These are phyloP conservation scores for Cicer pinnatifidum DNA, from an alignment of 306 rosid genomes.

Conservation along the genomic window DNA sequence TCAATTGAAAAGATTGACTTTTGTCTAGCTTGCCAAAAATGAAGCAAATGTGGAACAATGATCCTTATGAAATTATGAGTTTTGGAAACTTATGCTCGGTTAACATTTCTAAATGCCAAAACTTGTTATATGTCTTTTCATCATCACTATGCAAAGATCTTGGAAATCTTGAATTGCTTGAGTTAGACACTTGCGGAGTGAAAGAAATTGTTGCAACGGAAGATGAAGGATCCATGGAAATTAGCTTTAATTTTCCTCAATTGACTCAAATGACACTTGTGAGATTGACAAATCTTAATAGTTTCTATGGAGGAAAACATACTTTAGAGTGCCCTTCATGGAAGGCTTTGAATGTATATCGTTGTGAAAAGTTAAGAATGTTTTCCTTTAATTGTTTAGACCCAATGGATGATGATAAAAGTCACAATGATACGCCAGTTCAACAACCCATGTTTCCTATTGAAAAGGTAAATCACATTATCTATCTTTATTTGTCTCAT, in stretches of 20 bases:
- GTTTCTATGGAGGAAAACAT: neutral
- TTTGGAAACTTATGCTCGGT: neutral
- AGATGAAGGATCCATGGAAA: neutral
- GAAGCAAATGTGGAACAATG: neutral
- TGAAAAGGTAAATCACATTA: neutral
- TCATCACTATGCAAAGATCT: neutral
- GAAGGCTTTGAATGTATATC: neutral
- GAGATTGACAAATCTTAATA: neutral
- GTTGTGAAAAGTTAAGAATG: conserved; percentile 20
- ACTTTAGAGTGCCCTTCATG: conserved; percentile 20
- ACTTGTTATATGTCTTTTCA: neutral
- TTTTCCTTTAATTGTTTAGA: neutral
- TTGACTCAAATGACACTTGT: neutral
- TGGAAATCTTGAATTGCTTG: neutral
- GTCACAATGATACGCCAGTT: neutral
- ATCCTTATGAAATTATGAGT: neutral
- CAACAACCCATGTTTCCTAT: conserved; percentile 2
- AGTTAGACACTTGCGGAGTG: neutral
- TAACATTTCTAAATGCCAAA: neutral
- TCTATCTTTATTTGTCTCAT: neutral
- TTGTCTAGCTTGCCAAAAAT: neutral
- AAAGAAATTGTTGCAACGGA: neutral
- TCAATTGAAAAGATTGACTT: neutral
- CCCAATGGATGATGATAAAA: neutral
- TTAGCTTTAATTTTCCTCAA: neutral